These are phyloP conservation scores for Brasenia schreberi DNA, from an alignment of 164 flowering plant genomes.

Conservation along the genomic window DNA sequence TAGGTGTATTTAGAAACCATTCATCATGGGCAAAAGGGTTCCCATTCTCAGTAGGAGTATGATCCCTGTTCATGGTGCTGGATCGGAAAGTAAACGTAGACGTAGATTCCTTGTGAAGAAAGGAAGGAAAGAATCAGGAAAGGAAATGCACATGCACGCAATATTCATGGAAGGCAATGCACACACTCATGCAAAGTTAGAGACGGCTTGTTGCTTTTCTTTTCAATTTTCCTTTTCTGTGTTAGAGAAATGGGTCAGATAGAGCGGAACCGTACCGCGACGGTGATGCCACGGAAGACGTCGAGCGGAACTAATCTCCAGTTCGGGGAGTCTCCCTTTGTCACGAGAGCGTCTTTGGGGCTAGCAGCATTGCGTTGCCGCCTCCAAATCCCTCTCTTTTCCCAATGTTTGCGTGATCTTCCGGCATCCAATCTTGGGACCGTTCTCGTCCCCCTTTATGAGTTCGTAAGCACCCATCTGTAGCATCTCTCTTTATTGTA, in stretches of 20 bases:
- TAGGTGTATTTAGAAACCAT: no score
- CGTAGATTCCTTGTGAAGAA: background rate
- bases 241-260: background rate
- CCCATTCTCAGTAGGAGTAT: no score
- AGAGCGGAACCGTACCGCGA: constrained; percentile 2
- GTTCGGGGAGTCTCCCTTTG: background rate
- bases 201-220: no score
- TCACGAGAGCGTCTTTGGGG: background rate
- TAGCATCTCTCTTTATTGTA: background rate
- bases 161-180: no score
- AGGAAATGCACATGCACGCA: background rate
- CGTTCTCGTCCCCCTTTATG: constrained; percentile 5
- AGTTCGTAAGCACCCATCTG: constrained; percentile 3
- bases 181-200: no score
- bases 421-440: background rate
- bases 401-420: background rate
- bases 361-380: background rate
- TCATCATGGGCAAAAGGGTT: no score
- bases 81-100: no score
- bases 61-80: no score
- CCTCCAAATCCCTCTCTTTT: background rate
- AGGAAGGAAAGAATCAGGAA: background rate
- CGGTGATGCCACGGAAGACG: constrained; percentile 4
- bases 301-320: constrained; percentile 2
- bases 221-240: background rate